Conservation (phyloP, 805 yeast species). For the Wickerhamiella allomyrinae region DNA sequence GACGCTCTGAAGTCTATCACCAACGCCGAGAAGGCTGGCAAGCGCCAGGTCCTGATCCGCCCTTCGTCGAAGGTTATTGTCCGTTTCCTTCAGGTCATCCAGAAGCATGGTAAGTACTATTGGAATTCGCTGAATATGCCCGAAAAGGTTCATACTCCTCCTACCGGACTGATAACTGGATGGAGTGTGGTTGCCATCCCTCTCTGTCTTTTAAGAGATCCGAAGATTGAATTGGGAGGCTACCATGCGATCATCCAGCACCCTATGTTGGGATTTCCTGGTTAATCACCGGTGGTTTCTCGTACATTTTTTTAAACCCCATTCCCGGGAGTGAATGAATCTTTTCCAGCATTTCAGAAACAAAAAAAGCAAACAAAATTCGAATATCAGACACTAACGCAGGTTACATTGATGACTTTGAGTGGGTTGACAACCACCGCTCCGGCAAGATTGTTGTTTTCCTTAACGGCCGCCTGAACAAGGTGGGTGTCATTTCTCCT, state of each 20-base stretch:
- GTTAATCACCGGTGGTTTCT: background rate
- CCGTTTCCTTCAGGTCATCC: slow-evolving; percentile 93
- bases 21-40: slow-evolving; percentile 99
- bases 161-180: slow-evolving; percentile 96
- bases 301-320: background rate
- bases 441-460: slow-evolving; percentile 94
- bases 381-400: slow-evolving; percentile 2
- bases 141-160: too few relatives aligned
- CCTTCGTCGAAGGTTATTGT: slow-evolving; percentile 97
- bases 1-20: slow-evolving; percentile 96
- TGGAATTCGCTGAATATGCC: background rate
- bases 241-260: background rate
- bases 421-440: slow-evolving; percentile 98
- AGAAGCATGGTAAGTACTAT: slow-evolving; percentile 68
- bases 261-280: background rate
- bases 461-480: slow-evolving; percentile 96
- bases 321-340: background rate
- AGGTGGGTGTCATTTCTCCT: slow-evolving; percentile 97
- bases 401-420: slow-evolving; percentile 93
- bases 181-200: slow-evolving; percentile 82
- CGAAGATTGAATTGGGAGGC: slow-evolving; percentile 42
- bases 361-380: slow-evolving; percentile 10
- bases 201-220: slow-evolving; percentile 95
- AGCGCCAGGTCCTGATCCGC: slow-evolving; percentile 96
- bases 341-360: background rate